Evolutionary conservation across 768 basidiomycete species (phyloP).

Genomic region (Boletus bicolor): DNA sequence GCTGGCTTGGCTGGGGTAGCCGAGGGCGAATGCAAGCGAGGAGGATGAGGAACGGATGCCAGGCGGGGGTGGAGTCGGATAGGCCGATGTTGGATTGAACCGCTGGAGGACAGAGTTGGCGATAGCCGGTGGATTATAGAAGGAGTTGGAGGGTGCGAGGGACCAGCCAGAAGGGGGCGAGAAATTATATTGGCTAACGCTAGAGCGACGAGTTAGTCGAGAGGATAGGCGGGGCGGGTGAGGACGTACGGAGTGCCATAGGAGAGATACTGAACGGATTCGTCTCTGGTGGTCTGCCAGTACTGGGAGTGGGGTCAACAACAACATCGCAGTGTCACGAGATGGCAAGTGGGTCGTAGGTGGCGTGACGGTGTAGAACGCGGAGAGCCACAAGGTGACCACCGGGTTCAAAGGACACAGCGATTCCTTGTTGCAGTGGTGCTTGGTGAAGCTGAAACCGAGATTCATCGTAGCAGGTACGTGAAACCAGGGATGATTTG

Average conservation of each 20-base stretch:
- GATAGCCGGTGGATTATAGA: slow-evolving; percentile 54
- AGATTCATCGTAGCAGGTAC: background rate
- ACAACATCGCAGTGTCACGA: too few relatives aligned
- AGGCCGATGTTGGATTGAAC: slow-evolving; percentile 55
- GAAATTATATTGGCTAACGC: slow-evolving; percentile 30
- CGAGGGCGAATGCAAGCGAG: slow-evolving; percentile 73
- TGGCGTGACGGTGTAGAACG: too few relatives aligned
- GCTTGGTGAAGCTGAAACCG: background rate
- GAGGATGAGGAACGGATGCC: slow-evolving; percentile 65
- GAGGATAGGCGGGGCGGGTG: background rate
- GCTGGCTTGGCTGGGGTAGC: slow-evolving; percentile 36
- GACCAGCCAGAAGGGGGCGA: slow-evolving; percentile 40
- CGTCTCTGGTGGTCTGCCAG: too few relatives aligned
- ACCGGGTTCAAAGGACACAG: too few relatives aligned
- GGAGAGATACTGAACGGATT: slow-evolving; percentile 33
- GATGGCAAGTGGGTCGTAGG: too few relatives aligned
- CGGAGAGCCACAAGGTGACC: too few relatives aligned
- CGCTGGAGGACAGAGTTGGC: slow-evolving; percentile 66
- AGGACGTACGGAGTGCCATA: slow-evolving; percentile 49
- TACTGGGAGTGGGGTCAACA: too few relatives aligned
- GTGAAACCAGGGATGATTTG: background rate
- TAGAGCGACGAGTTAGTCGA: slow-evolving; percentile 10
- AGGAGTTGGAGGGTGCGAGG: slow-evolving; percentile 41
- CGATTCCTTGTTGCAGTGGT: too few relatives aligned
- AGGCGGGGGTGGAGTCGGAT: slow-evolving; percentile 70